Evolutionary conservation across 257 asterid genomes (phyloP), one percentile per base, ranked within the genome.

Genomic region (Solanum boliviense): DNA sequence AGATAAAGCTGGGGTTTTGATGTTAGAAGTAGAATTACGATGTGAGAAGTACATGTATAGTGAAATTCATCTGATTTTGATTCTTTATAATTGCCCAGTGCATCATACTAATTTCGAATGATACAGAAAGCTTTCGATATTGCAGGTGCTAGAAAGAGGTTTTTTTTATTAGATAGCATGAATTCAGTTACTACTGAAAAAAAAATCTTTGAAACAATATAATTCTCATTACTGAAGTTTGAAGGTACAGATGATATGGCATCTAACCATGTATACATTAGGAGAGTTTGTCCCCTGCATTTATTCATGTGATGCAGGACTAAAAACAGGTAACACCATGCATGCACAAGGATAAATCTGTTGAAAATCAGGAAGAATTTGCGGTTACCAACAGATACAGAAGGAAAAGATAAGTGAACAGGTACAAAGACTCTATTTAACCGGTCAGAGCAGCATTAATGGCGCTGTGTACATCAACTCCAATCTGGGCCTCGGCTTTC

Each of bases 401-500:
- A 56, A 39, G 41, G 12, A 36, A 81, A 25, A 85, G 60, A 58
- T 23, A 18, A 68, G 18, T 82, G 74, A 56, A 21, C 44, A 16
- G 70, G 58, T 8, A 18, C 84, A 5, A 48, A 6, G 60, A n/a
- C 60, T n/a, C 8, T 36, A 29, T 38, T 90, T 93, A 96, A 87
- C 96, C 95, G 0, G 98, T 93, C 83, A 93, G 92, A 87, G 98
- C 98, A 91, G 94, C 95, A 89, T 94, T 96, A 89, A 96, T 94
- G 73, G 99, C 95, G 85, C 96, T 95, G 93, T 96, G 96, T 70
- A 96, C 95, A 78, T 96, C 99, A 29, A 94, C 90, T 9, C 98
- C 98, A 16, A 96, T 93, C 89, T 96, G 97, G 60, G 98, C 98
- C 89, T 96, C 98, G 29, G 98, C 97, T 92, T 96, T 96, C 93